Percentiles rank a stretch among this genome's conserved stretches.
Conservation (phyloP, 1,284 basidiomycete species). For the Ceratobasidium sp. region DNA sequence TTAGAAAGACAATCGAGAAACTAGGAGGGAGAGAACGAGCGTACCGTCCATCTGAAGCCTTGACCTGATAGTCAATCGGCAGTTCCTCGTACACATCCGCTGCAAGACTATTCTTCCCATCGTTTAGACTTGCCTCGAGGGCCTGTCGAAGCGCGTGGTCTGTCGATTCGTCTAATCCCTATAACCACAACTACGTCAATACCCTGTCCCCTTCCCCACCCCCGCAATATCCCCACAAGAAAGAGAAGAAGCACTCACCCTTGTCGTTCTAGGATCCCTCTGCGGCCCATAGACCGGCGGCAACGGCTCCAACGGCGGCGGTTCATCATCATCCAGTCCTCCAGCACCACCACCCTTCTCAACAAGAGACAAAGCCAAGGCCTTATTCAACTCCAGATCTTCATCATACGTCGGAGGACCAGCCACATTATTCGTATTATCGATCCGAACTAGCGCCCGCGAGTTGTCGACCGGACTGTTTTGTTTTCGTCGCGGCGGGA, state of each 20-base stretch:
- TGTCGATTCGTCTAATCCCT: slow-evolving; percentile 31
- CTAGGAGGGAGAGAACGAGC: background rate
- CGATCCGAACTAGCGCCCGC: slow-evolving; percentile 29
- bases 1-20: background rate
- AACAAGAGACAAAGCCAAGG: slow-evolving; percentile 42
- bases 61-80: slow-evolving; percentile 32
- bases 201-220: background rate
- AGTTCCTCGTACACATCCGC: slow-evolving; percentile 46
- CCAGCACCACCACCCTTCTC: slow-evolving; percentile 1
- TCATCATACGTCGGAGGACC: slow-evolving; percentile 42
- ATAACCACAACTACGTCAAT: background rate
- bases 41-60: slow-evolving; percentile 25
- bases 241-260: slow-evolving; percentile 4
- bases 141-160: slow-evolving; percentile 47
- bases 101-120: slow-evolving; percentile 35
- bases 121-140: slow-evolving; percentile 46
- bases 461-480: slow-evolving; percentile 43
- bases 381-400: slow-evolving; percentile 47
- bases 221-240: too few relatives aligned
- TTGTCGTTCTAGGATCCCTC: background rate
- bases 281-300: slow-evolving; percentile 38
- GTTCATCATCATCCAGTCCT: slow-evolving; percentile 13
- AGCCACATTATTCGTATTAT: background rate
- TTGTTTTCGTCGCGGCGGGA: slow-evolving; percentile 15
- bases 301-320: slow-evolving; percentile 18